Evolutionary conservation across 352 stramenopile genomes (phyloP), one percentile per base, ranked within the genome.

Genomic region (Globisporangium megalacanthum): DNA sequence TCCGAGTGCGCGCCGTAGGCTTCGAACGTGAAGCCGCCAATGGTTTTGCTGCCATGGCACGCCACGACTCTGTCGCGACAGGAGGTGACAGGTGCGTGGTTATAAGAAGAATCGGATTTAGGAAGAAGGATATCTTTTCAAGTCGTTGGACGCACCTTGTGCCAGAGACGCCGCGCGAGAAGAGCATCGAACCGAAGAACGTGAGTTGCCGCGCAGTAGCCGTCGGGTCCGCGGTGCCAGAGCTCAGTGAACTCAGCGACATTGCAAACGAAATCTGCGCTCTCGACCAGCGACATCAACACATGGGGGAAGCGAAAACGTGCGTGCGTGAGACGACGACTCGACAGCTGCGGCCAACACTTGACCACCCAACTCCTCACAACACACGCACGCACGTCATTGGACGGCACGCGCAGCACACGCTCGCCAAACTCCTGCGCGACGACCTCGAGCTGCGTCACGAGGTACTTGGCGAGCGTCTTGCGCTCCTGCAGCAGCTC

Each of bases 111-210:
- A 29, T 29, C 25, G 25, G 25, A 29, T 29, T 29, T 29, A 29
- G 25, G 25, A 29, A 4, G 25, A 29, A 29, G 2, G 25, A 4
- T 29, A 4, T 29, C 25, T n/a, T n/a, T n/a, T 14, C 39, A 19
- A 17, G 39, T 45, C 44, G 17, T 22, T 22, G 33, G 14, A 58
- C 41, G 13, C 62, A 88, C 52, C 96, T 72, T 44, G 94, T 98
- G 33, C 97, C 97, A 25, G 92, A 98, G 8, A 99, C 90, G 58
- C 94, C 97, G 22, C 97, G 84, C 31, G 85, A 94, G 74, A 99
- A 99, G 13, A 99, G 83, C 96, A 99, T 99, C n/a, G 96, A 94
- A 17, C 97, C 97, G 62, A 99, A 96, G 68, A 95, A 89, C 31
- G 87, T 94, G 44, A 86, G 70, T 39, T 80, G 56, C 47, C 61